Conservation (phyloP, 148 eudicot genomes). For the Gaultheria prostrata region DNA sequence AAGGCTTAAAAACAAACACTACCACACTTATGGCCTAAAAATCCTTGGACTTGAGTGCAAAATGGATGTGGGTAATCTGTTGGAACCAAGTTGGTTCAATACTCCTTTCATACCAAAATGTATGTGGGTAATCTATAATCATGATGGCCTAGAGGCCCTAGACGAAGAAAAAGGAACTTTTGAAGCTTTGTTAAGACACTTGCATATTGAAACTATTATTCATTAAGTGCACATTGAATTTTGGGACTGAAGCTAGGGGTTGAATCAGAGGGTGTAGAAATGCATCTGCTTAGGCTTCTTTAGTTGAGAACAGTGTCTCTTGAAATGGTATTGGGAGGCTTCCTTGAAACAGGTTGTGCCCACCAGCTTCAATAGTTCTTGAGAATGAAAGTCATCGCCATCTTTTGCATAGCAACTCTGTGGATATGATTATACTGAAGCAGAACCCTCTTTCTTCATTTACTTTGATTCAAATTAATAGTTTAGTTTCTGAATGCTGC, state of each 20-base stretch:
- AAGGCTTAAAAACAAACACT: too few species aligned
- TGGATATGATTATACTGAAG: not conserved
- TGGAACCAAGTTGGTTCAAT: not conserved
- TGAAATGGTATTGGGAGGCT: not conserved
- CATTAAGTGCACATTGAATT: not conserved
- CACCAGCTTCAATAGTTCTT: not conserved
- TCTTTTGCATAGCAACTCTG: not conserved
- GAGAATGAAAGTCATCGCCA: not conserved
- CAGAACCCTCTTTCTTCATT: not conserved
- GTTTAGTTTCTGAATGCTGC: not conserved
- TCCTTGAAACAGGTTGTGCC: not conserved
- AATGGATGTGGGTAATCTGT: too few species aligned
- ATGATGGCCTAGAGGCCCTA: not conserved
- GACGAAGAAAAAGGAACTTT: not conserved
- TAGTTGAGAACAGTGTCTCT: not conserved
- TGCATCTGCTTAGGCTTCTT: not conserved
- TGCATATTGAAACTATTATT: not conserved
- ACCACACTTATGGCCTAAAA: too few species aligned
- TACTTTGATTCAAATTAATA: not conserved
- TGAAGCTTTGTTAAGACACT: not conserved
- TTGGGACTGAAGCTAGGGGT: not conserved
- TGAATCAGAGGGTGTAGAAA: not conserved
- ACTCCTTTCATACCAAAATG: not conserved
- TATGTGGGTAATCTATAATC: not conserved
- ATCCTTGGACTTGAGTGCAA: too few species aligned